A percentile compares a stretch with the other conserved stretches of the same genome.
These are phyloP conservation scores for Monilinia aucupariae DNA, from an alignment of 2,329 filamentous ascomycete genomes.

Conservation along the genomic window DNA sequence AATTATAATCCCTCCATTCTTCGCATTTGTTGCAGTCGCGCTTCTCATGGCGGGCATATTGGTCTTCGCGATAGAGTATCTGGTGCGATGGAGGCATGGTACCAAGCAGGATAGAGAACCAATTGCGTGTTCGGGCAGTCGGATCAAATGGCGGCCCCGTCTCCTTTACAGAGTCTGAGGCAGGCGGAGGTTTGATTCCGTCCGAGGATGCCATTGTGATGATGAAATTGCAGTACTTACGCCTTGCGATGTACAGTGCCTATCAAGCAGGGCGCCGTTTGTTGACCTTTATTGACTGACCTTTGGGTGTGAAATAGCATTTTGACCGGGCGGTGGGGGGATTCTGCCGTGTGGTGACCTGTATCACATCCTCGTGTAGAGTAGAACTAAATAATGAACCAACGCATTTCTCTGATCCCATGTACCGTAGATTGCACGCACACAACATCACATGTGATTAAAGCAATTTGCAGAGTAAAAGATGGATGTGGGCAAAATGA, in stretches of 20 bases:
- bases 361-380: no score
- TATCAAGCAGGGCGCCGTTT: not conserved
- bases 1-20: constrained; percentile 73
- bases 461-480: not conserved
- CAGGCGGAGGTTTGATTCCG: constrained; percentile 12
- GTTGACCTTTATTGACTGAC: no score
- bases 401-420: not conserved
- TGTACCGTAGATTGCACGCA: no score
- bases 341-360: constrained; percentile 4
- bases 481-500: constrained; percentile 39
- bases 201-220: constrained; percentile 7
- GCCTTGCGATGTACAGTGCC: not conserved
- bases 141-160: constrained; percentile 7
- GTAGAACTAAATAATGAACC: no score
- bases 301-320: not conserved
- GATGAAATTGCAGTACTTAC: not conserved
- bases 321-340: constrained; percentile 5
- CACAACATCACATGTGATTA: not conserved
- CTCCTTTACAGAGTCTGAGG: not conserved
- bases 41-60: constrained; percentile 69
- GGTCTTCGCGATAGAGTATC: constrained; percentile 51
- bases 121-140: constrained; percentile 14
- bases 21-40: constrained; percentile 79
- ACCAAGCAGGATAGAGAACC: constrained; percentile 15
- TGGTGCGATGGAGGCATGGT: constrained; percentile 13